These are phyloP conservation scores for Lactarius hengduanensis DNA, from an alignment of 768 basidiomycete species.

Conservation along the genomic window DNA sequence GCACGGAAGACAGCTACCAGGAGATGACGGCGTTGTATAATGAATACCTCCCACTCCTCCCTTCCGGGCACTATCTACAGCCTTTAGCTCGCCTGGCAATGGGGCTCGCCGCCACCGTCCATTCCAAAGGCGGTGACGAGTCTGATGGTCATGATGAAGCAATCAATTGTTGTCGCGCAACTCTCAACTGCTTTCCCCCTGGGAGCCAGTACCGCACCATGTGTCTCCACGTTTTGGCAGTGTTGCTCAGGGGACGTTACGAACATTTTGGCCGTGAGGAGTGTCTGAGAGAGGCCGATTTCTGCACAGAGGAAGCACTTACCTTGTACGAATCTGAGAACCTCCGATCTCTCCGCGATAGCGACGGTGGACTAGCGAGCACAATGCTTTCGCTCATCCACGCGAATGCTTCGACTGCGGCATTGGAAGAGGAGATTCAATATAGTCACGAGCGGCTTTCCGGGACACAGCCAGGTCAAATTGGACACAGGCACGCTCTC, in stretches of 20 bases:
- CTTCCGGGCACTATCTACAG: neutral
- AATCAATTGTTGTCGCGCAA: neutral
- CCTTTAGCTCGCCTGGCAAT: neutral
- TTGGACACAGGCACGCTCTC: neutral
- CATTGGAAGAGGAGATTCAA: constrained; percentile 8
- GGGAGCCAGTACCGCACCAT: constrained; percentile 1
- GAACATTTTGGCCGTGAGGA: constrained; percentile 3
- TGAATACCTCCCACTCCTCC: constrained; percentile 9
- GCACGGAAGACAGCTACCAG: too few relatives aligned
- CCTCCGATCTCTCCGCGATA: constrained; percentile 1
- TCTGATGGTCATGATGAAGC: neutral
- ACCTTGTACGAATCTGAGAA: neutral
- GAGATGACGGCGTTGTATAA: neutral
- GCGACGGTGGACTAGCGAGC: neutral
- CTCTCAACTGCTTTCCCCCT: neutral
- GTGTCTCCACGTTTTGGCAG: neutral
- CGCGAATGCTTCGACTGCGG: neutral
- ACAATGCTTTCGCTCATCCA: neutral
- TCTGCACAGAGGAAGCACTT: neutral
- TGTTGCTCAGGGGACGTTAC: neutral
- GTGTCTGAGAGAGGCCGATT: constrained; percentile 4
- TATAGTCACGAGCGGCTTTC: neutral
- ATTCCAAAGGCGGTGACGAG: neutral
- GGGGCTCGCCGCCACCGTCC: neutral
- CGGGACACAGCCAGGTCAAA: neutral